Conservation (phyloP, 768 basidiomycete species). For the Amanita jacksonii region DNA sequence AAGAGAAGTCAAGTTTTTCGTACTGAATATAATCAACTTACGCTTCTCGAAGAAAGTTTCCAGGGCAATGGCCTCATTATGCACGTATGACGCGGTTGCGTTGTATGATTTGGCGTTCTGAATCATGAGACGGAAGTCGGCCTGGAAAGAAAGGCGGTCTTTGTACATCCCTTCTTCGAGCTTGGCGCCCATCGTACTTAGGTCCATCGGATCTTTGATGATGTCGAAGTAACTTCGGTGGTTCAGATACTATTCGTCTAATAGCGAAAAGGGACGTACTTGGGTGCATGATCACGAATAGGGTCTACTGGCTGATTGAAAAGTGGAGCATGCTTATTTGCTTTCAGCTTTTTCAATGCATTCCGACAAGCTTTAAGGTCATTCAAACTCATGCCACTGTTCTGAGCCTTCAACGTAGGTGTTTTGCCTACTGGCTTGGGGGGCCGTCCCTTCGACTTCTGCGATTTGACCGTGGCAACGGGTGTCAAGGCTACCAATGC, state of each 20-base stretch:
- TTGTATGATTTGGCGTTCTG: slow-evolving; percentile 86
- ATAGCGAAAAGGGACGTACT: slow-evolving; percentile 36
- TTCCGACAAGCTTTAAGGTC: slow-evolving; percentile 71
- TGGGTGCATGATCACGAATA: slow-evolving; percentile 82
- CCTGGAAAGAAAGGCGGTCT: slow-evolving; percentile 73
- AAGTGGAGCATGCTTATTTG: slow-evolving; percentile 60
- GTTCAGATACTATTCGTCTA: slow-evolving; percentile 10
- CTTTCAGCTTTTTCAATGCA: slow-evolving; percentile 69
- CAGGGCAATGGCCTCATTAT: slow-evolving; percentile 65
- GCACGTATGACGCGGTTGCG: slow-evolving; percentile 54
- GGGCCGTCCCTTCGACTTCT: slow-evolving; percentile 20
- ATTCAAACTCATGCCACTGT: slow-evolving; percentile 64
- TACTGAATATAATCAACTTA: slow-evolving; percentile 27
- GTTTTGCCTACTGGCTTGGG: slow-evolving; percentile 27
- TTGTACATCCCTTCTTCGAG: slow-evolving; percentile 80
- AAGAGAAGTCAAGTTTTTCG: slow-evolving; percentile 1
- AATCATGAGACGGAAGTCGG: slow-evolving; percentile 85
- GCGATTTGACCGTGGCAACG: slow-evolving; percentile 15
- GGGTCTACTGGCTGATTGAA: slow-evolving; percentile 95
- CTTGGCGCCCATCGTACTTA: slow-evolving; percentile 82
- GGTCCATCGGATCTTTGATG: slow-evolving; percentile 91
- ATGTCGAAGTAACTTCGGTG: slow-evolving; percentile 73
- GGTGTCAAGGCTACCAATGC: slow-evolving; percentile 26
- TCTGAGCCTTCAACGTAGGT: slow-evolving; percentile 59
- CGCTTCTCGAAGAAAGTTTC: slow-evolving; percentile 83